Evolutionary conservation across 2,329 filamentous ascomycete genomes (phyloP), one percentile per base, ranked within the genome.

Genomic region (Aspergillus melleus): DNA sequence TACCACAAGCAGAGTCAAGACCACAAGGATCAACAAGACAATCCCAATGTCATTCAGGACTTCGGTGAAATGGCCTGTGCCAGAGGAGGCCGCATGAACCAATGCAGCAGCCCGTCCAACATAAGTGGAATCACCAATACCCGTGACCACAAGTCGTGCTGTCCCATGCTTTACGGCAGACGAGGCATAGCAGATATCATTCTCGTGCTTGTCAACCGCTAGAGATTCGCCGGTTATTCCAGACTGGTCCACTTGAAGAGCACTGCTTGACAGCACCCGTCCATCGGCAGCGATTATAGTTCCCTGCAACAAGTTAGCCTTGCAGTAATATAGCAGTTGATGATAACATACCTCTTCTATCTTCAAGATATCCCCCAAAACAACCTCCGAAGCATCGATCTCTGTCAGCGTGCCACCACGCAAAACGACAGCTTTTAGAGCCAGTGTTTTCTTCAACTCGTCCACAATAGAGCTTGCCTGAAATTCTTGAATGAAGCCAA

Each of bases 251-350:
- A 96, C 89, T 80, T 96, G 92, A 63, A 92, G 92, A 62, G 90
- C 89, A 75, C 89, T 88, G 69, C 93, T 89, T 70, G 90, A 92
- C 64, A 95, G 87, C 70, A 96, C 89, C 66, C 89, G 89, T 68
- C 92, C 92, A 77, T 96, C 92, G 67, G 92, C 92, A 64, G 92
- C 90, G 68, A 96, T 90, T 69, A 96, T 96, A 64, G 91, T 94
- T 79, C 92, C 92, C 85, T 80, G 52, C 56, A 49, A 20, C 22
- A 10, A 11, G 47, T 64, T 19, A 67, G 60, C 20, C 22, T 19
- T 55, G 49, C 42, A 52, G 44, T 62, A 53, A 54, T 26, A 49
- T 49, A 44, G 22, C 29, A 14, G 19, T 32, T n/a, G n/a, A 19
- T 3, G 12, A 26, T 5, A 51, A 49, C 66, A 69, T 72, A 82